Evolutionary conservation across 768 basidiomycete species (phyloP).

Genomic region (Mycena sanguinolenta): DNA sequence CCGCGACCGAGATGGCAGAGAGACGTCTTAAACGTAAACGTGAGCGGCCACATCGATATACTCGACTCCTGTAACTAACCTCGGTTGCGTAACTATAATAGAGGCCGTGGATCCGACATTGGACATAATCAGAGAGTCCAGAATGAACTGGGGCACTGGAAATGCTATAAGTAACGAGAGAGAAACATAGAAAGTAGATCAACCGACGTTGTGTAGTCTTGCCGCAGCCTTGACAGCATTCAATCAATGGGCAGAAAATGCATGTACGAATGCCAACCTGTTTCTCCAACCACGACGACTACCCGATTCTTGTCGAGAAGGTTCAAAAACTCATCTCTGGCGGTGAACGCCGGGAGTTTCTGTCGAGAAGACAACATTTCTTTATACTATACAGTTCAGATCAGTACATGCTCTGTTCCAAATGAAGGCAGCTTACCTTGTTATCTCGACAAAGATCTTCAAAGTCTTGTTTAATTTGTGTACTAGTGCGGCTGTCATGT

Average conservation of each 20-base stretch:
- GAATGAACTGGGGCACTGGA: constrained; percentile 88
- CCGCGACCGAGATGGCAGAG: constrained; percentile 89
- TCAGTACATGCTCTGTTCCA: not conserved
- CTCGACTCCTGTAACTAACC: not conserved
- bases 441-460: constrained; percentile 56
- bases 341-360: constrained; percentile 83
- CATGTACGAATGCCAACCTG: constrained; percentile 60
- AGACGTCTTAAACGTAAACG: constrained; percentile 18
- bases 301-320: constrained; percentile 71
- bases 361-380: constrained; percentile 68
- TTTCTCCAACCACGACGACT: constrained; percentile 91
- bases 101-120: constrained; percentile 73
- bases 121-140: constrained; percentile 82
- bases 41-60: not conserved
- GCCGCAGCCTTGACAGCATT: constrained; percentile 72
- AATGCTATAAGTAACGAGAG: constrained; percentile 6
- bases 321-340: constrained; percentile 72
- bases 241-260: not conserved
- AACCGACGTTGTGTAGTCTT: constrained; percentile 88
- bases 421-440: constrained; percentile 42
- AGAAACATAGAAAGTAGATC: not conserved
- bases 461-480: constrained; percentile 67
- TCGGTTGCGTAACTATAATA: constrained; percentile 90
- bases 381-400: constrained; percentile 55
- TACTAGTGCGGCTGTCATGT: constrained; percentile 60